These are phyloP conservation scores for Pichia sorboxylosa DNA, from an alignment of 1,139 yeast species.

Conservation along the genomic window DNA sequence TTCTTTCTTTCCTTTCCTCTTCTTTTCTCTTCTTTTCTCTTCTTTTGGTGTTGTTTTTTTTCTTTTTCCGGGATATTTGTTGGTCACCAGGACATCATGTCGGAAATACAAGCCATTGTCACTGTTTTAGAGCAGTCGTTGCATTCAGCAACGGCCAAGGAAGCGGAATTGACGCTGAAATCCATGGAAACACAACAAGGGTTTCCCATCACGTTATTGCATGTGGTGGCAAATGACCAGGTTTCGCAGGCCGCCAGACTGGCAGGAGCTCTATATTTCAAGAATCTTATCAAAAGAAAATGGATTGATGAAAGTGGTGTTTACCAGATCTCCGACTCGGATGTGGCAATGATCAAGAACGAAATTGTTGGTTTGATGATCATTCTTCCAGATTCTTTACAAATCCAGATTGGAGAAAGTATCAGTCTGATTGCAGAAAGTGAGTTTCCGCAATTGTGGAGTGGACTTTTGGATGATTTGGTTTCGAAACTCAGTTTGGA, in stretches of 20 bases:
- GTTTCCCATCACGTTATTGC: constrained; percentile 64
- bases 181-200: constrained; percentile 56
- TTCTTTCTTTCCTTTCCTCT: too few species aligned
- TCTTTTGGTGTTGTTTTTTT: too few species aligned
- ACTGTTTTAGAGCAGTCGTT: constrained; percentile 39
- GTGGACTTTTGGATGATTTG: constrained; percentile 61
- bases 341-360: constrained; percentile 55
- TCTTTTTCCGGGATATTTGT: too few species aligned
- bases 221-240: constrained; percentile 58
- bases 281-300: constrained; percentile 69
- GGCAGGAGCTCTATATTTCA: constrained; percentile 86
- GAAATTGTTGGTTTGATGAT: constrained; percentile 82
- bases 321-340: constrained; percentile 49
- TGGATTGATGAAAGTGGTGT: constrained; percentile 90
- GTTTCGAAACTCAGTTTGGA: constrained; percentile 50
- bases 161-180: constrained; percentile 49
- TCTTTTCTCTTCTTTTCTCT: too few species aligned
- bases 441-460: constrained; percentile 92
- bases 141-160: constrained; percentile 41
- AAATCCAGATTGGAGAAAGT: constrained; percentile 88
- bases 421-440: constrained; percentile 88
- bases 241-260: constrained; percentile 50
- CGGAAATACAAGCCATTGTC: constrained; percentile 28
- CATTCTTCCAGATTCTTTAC: constrained; percentile 57
- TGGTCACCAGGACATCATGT: constrained; percentile 16